Percentiles rank a stretch among this genome's conserved stretches.
Conservation (phyloP, 2,329 filamentous ascomycete species). For the Exophiala calicioides region DNA sequence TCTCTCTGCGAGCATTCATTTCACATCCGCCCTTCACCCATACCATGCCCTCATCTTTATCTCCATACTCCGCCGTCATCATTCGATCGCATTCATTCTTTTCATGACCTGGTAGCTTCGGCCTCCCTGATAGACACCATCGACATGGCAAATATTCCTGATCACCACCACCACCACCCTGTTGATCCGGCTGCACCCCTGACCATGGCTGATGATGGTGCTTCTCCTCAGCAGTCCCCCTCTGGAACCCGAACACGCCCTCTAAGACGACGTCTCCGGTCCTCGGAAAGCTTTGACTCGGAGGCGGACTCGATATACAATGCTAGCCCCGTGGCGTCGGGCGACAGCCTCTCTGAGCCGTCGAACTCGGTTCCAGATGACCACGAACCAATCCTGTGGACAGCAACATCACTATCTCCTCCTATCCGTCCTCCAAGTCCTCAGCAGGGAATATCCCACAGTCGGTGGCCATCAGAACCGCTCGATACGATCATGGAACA, state of each 20-base stretch:
- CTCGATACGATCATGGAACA: slow-evolving; percentile 36
- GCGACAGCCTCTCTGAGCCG: slow-evolving; percentile 23
- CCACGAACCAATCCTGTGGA: too few relatives aligned
- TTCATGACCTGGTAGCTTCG: background rate
- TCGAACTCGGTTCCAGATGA: too few relatives aligned
- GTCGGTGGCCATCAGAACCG: slow-evolving; percentile 29
- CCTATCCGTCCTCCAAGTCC: slow-evolving; percentile 29
- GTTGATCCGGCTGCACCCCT: background rate
- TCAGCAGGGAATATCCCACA: slow-evolving; percentile 20
- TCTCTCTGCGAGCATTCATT: background rate
- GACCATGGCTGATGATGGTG: background rate
- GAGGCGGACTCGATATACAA: slow-evolving; percentile 43
- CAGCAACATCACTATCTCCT: too few relatives aligned
- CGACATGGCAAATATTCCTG: too few relatives aligned
- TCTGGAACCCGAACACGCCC: slow-evolving; percentile 24
- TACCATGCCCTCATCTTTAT: slow-evolving; percentile 3
- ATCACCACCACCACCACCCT: background rate
- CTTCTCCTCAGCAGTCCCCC: too few relatives aligned
- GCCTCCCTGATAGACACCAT: too few relatives aligned
- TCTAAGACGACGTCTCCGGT: slow-evolving; percentile 30
- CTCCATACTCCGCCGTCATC: background rate
- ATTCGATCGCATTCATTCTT: slow-evolving; percentile 12
- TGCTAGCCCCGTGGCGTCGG: slow-evolving; percentile 37
- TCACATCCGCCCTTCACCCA: background rate
- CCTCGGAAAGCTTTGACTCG: slow-evolving; percentile 37